phyloP scores from a whole-genome alignment of 1,284 basidiomycete genomes.

The Neonothopanus nambi region DNA sequence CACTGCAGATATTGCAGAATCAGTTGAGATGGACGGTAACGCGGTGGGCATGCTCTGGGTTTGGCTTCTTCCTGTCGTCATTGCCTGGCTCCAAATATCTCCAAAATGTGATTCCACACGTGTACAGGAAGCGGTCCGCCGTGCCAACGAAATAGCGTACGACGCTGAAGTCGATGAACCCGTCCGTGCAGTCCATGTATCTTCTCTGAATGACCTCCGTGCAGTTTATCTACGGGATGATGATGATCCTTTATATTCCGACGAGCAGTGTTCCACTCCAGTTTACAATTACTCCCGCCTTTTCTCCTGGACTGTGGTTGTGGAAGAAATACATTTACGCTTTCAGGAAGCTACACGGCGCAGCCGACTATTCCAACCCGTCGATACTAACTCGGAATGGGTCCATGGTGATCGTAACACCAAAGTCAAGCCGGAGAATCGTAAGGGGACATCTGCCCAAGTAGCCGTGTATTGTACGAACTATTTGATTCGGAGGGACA shows the following conservation, averaged over 20 bases:
- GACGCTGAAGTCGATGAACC: slow-evolving; percentile 10
- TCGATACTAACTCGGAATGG: slow-evolving; percentile 19
- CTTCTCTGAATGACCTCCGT: slow-evolving; percentile 7
- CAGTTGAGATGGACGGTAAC: slow-evolving; percentile 26
- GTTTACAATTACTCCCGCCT: slow-evolving; percentile 33
- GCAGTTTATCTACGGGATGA: slow-evolving; percentile 6
- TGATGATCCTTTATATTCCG: slow-evolving; percentile 2
- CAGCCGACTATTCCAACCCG: not conserved
- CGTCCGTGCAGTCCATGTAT: slow-evolving; percentile 13
- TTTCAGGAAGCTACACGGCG: slow-evolving; percentile 20
- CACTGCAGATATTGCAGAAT: slow-evolving; percentile 17
- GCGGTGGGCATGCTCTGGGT: slow-evolving; percentile 33
- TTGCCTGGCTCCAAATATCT: slow-evolving; percentile 34
- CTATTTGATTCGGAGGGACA: not conserved
- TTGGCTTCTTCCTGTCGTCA: slow-evolving; percentile 36
- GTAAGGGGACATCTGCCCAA: slow-evolving; percentile 27
- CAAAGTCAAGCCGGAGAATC: slow-evolving; percentile 12
- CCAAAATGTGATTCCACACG: slow-evolving; percentile 31
- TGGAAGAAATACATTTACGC: slow-evolving; percentile 19
- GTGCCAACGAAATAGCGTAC: slow-evolving; percentile 22
- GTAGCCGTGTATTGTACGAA: slow-evolving; percentile 27
- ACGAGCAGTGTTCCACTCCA: slow-evolving; percentile 25
- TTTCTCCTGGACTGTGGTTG: slow-evolving; percentile 26
- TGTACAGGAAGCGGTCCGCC: slow-evolving; percentile 22
- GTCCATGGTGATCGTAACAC: not conserved